These are phyloP conservation scores for Pichia phayaonensis DNA, from an alignment of 805 yeast species.

Conservation along the genomic window DNA sequence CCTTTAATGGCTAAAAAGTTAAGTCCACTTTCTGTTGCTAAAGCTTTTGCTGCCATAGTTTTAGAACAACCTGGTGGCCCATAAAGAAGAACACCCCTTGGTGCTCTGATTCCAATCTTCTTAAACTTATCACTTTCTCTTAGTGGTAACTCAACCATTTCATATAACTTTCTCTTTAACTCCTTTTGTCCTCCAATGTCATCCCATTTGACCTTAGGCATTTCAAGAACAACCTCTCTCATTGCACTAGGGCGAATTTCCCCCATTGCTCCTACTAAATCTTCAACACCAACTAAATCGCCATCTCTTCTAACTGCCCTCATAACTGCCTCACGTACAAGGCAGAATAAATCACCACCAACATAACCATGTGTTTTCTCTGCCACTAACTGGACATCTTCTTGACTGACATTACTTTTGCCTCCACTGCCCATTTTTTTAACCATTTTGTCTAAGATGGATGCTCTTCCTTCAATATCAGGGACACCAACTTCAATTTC, in stretches of 20 bases:
- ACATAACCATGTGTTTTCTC: slow-evolving; percentile 91
- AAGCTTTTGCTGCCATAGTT: slow-evolving; percentile 88
- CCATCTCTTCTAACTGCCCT: slow-evolving; percentile 62
- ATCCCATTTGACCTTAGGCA: slow-evolving; percentile 88
- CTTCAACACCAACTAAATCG: slow-evolving; percentile 43
- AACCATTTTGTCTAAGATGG: slow-evolving; percentile 48
- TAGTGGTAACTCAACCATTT: slow-evolving; percentile 88
- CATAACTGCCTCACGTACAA: slow-evolving; percentile 85
- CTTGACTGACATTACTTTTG: slow-evolving; percentile 34
- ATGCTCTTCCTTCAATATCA: slow-evolving; percentile 61
- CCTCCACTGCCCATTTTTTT: slow-evolving; percentile 54
- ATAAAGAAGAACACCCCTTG: slow-evolving; percentile 85
- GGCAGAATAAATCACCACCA: slow-evolving; percentile 89
- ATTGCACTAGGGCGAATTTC: slow-evolving; percentile 94
- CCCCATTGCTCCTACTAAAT: slow-evolving; percentile 62
- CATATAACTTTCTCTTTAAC: slow-evolving; percentile 71
- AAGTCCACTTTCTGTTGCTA: slow-evolving; percentile 92
- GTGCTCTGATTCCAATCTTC: slow-evolving; percentile 76
- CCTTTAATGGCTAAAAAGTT: slow-evolving; percentile 95
- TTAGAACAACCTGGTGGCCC: slow-evolving; percentile 99
- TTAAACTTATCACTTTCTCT: slow-evolving; percentile 72
- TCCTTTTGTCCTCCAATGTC: slow-evolving; percentile 95
- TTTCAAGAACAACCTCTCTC: slow-evolving; percentile 90
- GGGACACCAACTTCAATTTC: slow-evolving; percentile 92
- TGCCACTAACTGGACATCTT: slow-evolving; percentile 57